These are phyloP conservation scores for Emergomyces pasteurianus DNA, from an alignment of 2,329 filamentous ascomycete species.

Conservation along the genomic window DNA sequence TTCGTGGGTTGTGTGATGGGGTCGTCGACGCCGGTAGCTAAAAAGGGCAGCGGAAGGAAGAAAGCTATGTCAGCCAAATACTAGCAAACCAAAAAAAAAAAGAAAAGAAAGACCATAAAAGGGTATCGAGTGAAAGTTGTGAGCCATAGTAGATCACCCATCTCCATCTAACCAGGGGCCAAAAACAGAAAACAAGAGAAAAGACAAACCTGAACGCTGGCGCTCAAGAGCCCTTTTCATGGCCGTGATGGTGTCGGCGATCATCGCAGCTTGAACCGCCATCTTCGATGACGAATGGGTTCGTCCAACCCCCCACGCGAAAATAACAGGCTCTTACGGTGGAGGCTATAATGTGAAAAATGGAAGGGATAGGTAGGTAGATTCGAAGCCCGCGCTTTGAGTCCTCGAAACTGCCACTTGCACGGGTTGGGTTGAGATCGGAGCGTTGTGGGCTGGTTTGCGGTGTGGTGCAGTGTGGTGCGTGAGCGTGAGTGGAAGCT, in stretches of 20 bases:
- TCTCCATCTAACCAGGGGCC: not conserved
- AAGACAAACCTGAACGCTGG: slow-evolving; percentile 32
- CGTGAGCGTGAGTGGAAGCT: not conserved
- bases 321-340: not conserved
- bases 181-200: not conserved
- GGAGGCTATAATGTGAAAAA: not conserved
- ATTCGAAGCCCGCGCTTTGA: not conserved
- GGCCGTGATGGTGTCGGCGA: slow-evolving; percentile 43
- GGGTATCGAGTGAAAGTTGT: no score
- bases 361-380: not conserved
- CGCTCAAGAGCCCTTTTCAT: slow-evolving; percentile 42
- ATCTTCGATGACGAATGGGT: slow-evolving; percentile 15
- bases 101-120: not conserved
- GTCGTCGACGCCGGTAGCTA: slow-evolving; percentile 38
- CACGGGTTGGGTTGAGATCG: not conserved
- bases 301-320: not conserved
- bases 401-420: not conserved
- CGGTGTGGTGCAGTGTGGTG: not conserved
- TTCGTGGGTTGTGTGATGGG: slow-evolving; percentile 44
- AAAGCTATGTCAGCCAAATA: slow-evolving; percentile 1
- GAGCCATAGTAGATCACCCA: no score
- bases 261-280: slow-evolving; percentile 34
- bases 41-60: not conserved
- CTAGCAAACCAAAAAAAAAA: not conserved
- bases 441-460: not conserved